These are phyloP conservation scores for Cyclotella sp. DNA, from an alignment of 108 stramenopile species.

Conservation along the genomic window DNA sequence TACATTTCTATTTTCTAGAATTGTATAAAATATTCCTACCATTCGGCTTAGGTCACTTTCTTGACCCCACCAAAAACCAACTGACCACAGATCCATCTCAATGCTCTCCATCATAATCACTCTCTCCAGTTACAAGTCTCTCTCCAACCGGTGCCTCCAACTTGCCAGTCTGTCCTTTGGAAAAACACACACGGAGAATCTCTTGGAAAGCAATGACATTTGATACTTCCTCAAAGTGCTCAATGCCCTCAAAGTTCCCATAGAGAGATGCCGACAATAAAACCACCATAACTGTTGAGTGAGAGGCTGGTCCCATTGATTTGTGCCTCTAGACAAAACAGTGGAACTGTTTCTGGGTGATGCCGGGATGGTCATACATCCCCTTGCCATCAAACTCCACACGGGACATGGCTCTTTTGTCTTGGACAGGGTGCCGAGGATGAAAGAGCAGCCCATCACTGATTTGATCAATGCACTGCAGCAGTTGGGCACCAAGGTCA, in stretches of 20 bases:
- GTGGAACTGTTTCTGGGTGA: constrained; percentile 93
- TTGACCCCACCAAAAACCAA: constrained; percentile 50
- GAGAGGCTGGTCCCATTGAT: constrained; percentile 88
- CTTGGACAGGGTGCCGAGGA: constrained; percentile 94
- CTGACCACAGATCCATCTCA: constrained; percentile 77
- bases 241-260: constrained; percentile 79
- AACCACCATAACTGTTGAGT: constrained; percentile 76
- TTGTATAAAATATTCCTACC: no score
- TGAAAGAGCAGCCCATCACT: constrained; percentile 96
- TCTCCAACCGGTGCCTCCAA: constrained; percentile 91
- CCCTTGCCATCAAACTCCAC: constrained; percentile 91
- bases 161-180: constrained; percentile 80
- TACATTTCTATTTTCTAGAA: no score
- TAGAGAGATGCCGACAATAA: constrained; percentile 64
- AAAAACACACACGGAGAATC: constrained; percentile 81
- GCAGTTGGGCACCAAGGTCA: constrained; percentile 93
- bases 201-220: constrained; percentile 96
- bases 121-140: constrained; percentile 93
- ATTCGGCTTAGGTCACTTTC: no score
- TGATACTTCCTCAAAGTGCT: constrained; percentile 96
- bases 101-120: constrained; percentile 88
- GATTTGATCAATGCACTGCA: constrained; percentile 93
- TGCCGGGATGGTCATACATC: constrained; percentile 97
- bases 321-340: constrained; percentile 64
- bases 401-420: constrained; percentile 92